Evolutionary conservation across 345 rosid species (phyloP), one percentile per base, ranked within the genome.

Genomic region (Dovyalis caffra): DNA sequence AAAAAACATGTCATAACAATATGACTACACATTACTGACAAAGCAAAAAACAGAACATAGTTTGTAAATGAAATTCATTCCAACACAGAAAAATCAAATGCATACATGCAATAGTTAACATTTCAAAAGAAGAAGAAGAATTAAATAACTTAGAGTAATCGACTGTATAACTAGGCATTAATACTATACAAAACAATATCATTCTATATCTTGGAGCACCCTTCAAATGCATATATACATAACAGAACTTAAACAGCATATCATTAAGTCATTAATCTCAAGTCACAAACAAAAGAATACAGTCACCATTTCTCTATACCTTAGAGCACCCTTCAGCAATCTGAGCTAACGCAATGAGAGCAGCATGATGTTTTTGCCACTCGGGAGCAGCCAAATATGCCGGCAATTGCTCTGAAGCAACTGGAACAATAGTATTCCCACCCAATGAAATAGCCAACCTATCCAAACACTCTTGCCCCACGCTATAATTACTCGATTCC

Each of bases 301-400:
- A 56, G 61, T 9, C 61, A 1, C 3, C 28, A 9, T 8, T 45
- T 33, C 45, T 6, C 16, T 38, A 69, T 84, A 93, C 98, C 98
- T 93, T 96, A 6, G 97, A 83, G 76, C 99, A 96, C 79, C 99
- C 99, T 86, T 96, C 99, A 12, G 99, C 99, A 78, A 96, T 93
- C 86, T 96, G 99, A 34, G 99, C 98, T 66, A 96, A 93, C 0
- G 98, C 97, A 80, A 96, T 90, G 78, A 96, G 83, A 2, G 99
- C 93, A 29, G 99, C 99, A 58, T 93, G 99, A 70, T 96, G 99
- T 74, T 96, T 96, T 85, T 93, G 94, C 99, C 99, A 96, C 75
- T 96, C 98, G 0, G 98, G 86, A 45, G 99, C 97, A 74, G 95
- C 88, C 82, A 96, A 84, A 80, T 86, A 93, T 11, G 86, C 87